A percentile compares a stretch with the other conserved stretches of the same genome.
These are phyloP conservation scores for Metarhizium brunneum DNA, from an alignment of 2,329 filamentous ascomycete species.

Conservation along the genomic window DNA sequence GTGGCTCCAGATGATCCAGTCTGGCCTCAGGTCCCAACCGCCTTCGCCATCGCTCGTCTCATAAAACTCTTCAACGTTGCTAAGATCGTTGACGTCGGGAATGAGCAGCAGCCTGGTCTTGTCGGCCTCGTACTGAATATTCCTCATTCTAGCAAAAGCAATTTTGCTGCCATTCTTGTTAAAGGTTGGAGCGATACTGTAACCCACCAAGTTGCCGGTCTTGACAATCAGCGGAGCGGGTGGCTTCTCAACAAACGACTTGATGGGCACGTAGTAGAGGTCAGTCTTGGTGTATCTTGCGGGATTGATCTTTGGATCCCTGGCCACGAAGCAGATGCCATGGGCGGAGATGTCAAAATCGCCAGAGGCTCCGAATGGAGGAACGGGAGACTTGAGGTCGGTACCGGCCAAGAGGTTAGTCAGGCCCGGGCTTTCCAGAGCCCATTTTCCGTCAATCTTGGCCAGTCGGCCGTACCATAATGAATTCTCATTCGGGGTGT, in stretches of 20 bases:
- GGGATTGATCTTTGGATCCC: slow-evolving; percentile 61
- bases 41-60: slow-evolving; percentile 53
- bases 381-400: slow-evolving; percentile 56
- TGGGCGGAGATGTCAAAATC: slow-evolving; percentile 66
- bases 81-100: slow-evolving; percentile 48
- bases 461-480: slow-evolving; percentile 63
- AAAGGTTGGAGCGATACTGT: slow-evolving; percentile 59
- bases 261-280: slow-evolving; percentile 62
- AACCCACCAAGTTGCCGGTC: slow-evolving; percentile 52
- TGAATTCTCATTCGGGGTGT: slow-evolving; percentile 57
- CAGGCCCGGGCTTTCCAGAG: slow-evolving; percentile 35
- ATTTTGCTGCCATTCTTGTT: slow-evolving; percentile 62
- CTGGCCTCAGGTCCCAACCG: slow-evolving; percentile 50
- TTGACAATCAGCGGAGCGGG: slow-evolving; percentile 39
- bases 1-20: slow-evolving; percentile 45
- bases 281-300: slow-evolving; percentile 75
- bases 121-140: slow-evolving; percentile 72
- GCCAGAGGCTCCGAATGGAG: slow-evolving; percentile 68
- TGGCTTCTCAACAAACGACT: slow-evolving; percentile 48
- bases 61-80: slow-evolving; percentile 53
- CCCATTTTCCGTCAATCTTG: slow-evolving; percentile 30
- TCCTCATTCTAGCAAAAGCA: slow-evolving; percentile 72
- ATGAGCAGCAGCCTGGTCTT: slow-evolving; percentile 55
- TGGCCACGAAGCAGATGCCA: slow-evolving; percentile 65
- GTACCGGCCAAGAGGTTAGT: slow-evolving; percentile 56